A percentile compares a stretch with the other conserved stretches of the same genome.
phyloP scores from a whole-genome alignment of 495 filamentous ascomycete species.

The Achaetomiella virescens region DNA sequence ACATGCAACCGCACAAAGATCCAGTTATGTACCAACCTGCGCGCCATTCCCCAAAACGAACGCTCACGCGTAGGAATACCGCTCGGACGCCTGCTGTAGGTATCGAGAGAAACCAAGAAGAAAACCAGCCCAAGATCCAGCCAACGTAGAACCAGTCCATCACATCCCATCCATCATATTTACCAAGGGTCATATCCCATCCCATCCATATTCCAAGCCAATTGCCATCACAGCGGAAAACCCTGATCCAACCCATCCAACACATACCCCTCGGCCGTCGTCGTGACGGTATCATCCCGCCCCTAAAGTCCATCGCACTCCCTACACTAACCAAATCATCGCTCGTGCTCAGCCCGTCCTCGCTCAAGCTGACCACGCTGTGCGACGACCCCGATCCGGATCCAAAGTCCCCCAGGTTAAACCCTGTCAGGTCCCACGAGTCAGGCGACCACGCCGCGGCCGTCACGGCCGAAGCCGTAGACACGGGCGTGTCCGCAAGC shows the following conservation, averaged over 20 bases:
- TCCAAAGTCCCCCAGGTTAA: conserved; percentile 42
- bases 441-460: conserved; percentile 48
- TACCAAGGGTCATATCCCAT: conserved; percentile 22
- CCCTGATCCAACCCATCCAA: conserved; percentile 33
- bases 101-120: background rate
- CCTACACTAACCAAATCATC: conserved; percentile 40
- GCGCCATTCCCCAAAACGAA: background rate
- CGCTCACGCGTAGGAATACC: background rate
- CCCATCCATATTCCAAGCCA: conserved; percentile 25
- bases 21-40: too few species aligned
- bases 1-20: too few species aligned
- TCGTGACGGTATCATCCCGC: conserved; percentile 12
- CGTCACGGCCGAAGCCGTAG: conserved; percentile 19
- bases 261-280: conserved; percentile 29
- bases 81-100: background rate
- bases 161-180: background rate
- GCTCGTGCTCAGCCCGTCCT: conserved; percentile 62
- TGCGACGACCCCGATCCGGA: conserved; percentile 41
- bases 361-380: conserved; percentile 69
- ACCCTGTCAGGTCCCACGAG: conserved; percentile 46
- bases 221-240: background rate
- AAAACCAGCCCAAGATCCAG: background rate
- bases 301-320: conserved; percentile 22
- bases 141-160: background rate
- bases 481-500: conserved; percentile 34